phyloP scores from a whole-genome alignment of 495 filamentous ascomycete genomes.

The Penicillium fimorum region DNA sequence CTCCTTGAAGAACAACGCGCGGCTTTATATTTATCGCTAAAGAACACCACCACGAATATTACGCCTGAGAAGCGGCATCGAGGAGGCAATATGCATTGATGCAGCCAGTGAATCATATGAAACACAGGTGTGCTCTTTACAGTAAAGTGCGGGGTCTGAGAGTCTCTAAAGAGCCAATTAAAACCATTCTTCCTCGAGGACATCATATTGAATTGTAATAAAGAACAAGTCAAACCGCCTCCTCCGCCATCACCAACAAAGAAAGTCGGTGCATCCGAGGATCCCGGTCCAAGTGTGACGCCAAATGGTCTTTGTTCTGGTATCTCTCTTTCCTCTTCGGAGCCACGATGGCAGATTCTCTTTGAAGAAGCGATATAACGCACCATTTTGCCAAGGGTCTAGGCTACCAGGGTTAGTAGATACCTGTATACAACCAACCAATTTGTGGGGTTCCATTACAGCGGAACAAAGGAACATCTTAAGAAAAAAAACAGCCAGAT shows the following conservation, averaged over 20 bases:
- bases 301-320: neutral
- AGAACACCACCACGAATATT: neutral
- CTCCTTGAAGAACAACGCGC: neutral
- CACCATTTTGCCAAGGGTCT: neutral
- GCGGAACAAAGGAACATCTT: neutral
- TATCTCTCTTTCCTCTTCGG: neutral
- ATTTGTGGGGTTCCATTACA: neutral
- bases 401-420: neutral
- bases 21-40: conserved; percentile 1
- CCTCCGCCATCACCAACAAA: neutral
- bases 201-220: neutral
- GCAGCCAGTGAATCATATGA: conserved; percentile 1
- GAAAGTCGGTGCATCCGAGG: neutral
- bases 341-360: neutral
- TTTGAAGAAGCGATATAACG: neutral
- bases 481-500: neutral
- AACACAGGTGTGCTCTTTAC: neutral
- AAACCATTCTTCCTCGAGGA: neutral
- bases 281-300: neutral
- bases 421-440: neutral
- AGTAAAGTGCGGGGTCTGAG: neutral
- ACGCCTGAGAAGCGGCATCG: neutral
- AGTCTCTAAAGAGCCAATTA: neutral
- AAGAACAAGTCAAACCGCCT: neutral
- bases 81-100: conserved; percentile 4